Base-by-base conservation (phyloP, 2,329 filamentous ascomycete species). In the Drechslerella dactyloides region DNA sequence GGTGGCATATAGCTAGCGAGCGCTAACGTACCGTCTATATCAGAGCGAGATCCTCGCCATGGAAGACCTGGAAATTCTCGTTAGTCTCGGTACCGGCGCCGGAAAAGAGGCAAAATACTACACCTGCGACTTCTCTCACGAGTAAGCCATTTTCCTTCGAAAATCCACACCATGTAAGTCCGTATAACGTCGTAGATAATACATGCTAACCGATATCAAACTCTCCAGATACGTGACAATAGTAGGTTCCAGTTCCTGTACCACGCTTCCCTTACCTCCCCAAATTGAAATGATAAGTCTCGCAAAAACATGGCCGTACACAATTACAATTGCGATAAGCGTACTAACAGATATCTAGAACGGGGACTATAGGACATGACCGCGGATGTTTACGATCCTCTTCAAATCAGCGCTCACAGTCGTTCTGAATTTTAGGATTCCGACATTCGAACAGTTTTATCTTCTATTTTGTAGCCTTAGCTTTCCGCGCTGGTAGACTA, bases 41-140 rank as follows among this genome's bases (percentile, higher is more conserved):
- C 17, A 73, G 68, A 77, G 76, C 27, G 85, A 92, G 82, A 93
- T 96, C 60, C 80, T 96, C 56, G 86, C 90, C 76, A 85, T 86
- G 74, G 90, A 92, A 78, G 89, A 94, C 77, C 79, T 94, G 73
- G 89, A 93, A 81, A 93, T 96, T 73, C 79, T 90, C 40, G 89
- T 96, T 3, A 84, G 84, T 66, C 78, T 96, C 61, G 90, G 89
- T 24, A 89, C 89, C 51, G 88, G 86, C 44, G 77, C 76, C 17
- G 82, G 84, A 35, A 84, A 87, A 78, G 85, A 89, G 78, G 88
- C 89, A 1, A 86, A 87, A 3, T 90, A 91, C 79, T 94, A 90
- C 87, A 94, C 90, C 42, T 94, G 91, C 78, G 91, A 96, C 79
- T 91, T 93, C 76, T 91, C 89, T 78, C 90, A 93, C 78, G 90